Conservation (phyloP, 441 rosid species). For the California macrophylla region DNA sequence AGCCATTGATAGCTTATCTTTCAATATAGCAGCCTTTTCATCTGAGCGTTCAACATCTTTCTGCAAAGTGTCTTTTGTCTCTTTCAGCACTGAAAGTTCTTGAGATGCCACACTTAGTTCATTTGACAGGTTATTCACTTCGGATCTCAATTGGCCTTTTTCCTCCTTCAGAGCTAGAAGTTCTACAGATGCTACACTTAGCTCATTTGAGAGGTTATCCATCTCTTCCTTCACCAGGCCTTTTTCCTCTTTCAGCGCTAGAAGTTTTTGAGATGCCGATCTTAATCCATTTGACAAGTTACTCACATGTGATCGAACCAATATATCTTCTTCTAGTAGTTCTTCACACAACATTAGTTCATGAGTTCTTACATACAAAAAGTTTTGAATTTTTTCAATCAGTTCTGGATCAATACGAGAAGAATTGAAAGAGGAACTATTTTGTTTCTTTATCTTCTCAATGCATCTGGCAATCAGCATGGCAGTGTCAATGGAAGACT, state of each 20-base stretch:
- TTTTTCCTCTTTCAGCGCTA: slow-evolving; percentile 21
- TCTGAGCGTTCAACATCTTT: slow-evolving; percentile 66
- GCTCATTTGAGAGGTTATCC: not conserved
- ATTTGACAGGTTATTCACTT: not conserved
- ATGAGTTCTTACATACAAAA: slow-evolving; percentile 52
- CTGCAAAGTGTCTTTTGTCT: slow-evolving; percentile 26
- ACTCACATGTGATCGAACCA: slow-evolving; percentile 35
- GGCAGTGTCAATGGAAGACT: slow-evolving; percentile 32
- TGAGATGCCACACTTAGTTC: slow-evolving; percentile 1
- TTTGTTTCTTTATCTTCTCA: slow-evolving; percentile 41
- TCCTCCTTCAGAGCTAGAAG: not conserved
- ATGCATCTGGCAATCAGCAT: slow-evolving; percentile 46
- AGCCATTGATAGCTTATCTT: slow-evolving; percentile 85
- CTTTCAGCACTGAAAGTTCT: not conserved
- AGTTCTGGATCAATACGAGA: slow-evolving; percentile 31
- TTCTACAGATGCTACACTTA: slow-evolving; percentile 1
- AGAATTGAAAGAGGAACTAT: slow-evolving; percentile 26
- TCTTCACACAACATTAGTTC: slow-evolving; percentile 56
- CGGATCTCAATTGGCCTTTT: not conserved
- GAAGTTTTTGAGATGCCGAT: slow-evolving; percentile 35
- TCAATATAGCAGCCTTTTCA: slow-evolving; percentile 64
- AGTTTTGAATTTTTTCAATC: slow-evolving; percentile 51
- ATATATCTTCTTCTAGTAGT: slow-evolving; percentile 52
- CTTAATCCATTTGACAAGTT: slow-evolving; percentile 34
- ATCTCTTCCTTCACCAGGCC: not conserved